Conservation (phyloP, 371 early-diverging fungal species). For the Haplosporangium sp. region DNA sequence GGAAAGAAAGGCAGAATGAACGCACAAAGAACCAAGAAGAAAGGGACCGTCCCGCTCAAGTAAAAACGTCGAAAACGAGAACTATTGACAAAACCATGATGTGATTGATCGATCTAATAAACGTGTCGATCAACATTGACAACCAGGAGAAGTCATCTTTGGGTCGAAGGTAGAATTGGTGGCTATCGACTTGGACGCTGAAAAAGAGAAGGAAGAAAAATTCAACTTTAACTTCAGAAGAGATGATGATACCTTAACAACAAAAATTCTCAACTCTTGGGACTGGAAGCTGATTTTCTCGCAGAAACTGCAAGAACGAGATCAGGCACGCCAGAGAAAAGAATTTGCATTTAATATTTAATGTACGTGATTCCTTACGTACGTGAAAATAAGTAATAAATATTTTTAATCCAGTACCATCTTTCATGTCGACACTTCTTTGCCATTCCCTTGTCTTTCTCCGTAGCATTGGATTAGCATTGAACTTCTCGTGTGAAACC, state of each 20-base stretch:
- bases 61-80: neutral
- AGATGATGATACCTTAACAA: neutral
- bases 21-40: neutral
- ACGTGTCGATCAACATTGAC: slow-evolving; percentile 8
- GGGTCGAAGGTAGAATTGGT: neutral
- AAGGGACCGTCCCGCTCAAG: neutral
- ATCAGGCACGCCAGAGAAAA: neutral
- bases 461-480: neutral
- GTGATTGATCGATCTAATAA: slow-evolving; percentile 20
- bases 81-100: neutral
- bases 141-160: slow-evolving; percentile 10
- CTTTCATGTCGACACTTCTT: slow-evolving; percentile 1
- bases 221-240: neutral
- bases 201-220: neutral
- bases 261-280: neutral
- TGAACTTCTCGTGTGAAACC: neutral
- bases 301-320: neutral
- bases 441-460: neutral
- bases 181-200: neutral
- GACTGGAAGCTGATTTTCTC: neutral
- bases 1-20: neutral
- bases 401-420: neutral
- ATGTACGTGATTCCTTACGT: too few species aligned
- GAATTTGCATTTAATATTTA: too few species aligned
- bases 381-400: too few species aligned